Evolutionary conservation across 768 basidiomycete genomes (phyloP).

Genomic region (Coprinopsis marcescibilis): DNA sequence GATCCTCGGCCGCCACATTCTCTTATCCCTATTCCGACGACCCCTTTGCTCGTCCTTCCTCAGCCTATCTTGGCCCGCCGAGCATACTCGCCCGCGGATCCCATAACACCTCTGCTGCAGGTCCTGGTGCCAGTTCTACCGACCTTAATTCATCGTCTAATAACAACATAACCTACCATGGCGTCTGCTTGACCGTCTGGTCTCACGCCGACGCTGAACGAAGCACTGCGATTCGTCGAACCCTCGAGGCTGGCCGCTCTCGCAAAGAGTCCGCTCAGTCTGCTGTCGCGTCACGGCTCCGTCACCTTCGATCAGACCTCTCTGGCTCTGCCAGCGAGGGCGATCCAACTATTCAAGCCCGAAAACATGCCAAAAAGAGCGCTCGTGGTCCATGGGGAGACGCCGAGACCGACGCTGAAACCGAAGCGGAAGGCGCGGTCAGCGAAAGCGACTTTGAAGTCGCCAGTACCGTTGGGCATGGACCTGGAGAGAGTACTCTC

Average conservation of each 20-base stretch:
- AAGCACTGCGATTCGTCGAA: conserved; percentile 75
- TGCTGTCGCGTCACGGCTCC: conserved; percentile 60
- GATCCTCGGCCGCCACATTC: conserved; percentile 66
- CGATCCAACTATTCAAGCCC: conserved; percentile 57
- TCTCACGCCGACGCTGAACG: conserved; percentile 90
- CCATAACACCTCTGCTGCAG: conserved; percentile 27
- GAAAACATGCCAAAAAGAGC: conserved; percentile 48
- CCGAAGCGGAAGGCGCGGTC: conserved; percentile 66
- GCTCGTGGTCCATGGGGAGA: conserved; percentile 68
- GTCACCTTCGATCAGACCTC: conserved; percentile 53
- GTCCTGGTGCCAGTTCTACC: conserved; percentile 25
- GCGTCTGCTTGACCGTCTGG: conserved; percentile 93
- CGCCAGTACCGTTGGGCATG: conserved; percentile 74
- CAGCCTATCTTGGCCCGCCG: conserved; percentile 77
- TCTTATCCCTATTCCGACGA: conserved; percentile 72
- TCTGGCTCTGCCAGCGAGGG: conserved; percentile 37
- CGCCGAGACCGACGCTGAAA: conserved; percentile 73
- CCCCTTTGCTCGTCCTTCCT: conserved; percentile 73
- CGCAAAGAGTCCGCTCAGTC: conserved; percentile 80
- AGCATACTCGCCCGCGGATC: conserved; percentile 49
- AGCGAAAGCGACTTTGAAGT: conserved; percentile 87
- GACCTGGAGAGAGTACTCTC: conserved; percentile 81
- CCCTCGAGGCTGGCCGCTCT: conserved; percentile 70
- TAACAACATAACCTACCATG: conserved; percentile 72
- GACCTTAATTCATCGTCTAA: conserved; percentile 27